phyloP scores from a whole-genome alignment of 1,139 yeast species.

The Yamadazyma atmosphaerica region DNA sequence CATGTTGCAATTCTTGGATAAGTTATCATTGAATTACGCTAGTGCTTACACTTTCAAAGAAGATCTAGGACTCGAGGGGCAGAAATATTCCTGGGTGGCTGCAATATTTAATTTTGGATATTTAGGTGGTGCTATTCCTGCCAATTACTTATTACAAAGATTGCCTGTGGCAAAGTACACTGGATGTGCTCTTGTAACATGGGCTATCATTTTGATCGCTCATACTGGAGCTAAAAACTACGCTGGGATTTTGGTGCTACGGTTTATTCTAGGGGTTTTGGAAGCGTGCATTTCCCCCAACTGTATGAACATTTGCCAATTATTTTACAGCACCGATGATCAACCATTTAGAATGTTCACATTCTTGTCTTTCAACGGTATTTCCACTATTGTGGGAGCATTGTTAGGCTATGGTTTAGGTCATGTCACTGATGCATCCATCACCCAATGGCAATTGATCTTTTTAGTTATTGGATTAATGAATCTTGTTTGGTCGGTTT shows the following conservation, averaged over 20 bases:
- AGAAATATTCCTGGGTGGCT: constrained; percentile 49
- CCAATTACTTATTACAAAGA: constrained; percentile 50
- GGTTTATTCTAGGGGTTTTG: constrained; percentile 43
- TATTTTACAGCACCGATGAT: constrained; percentile 25
- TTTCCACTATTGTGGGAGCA: constrained; percentile 34
- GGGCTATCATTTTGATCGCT: constrained; percentile 53
- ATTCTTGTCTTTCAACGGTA: constrained; percentile 30
- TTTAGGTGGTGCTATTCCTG: constrained; percentile 53
- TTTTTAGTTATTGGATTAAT: constrained; percentile 50
- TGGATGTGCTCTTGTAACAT: constrained; percentile 41
- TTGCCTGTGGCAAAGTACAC: constrained; percentile 55
- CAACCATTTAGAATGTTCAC: constrained; percentile 37
- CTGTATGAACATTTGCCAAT: constrained; percentile 25
- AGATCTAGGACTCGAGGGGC: constrained; percentile 23
- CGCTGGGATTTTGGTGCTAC: constrained; percentile 49
- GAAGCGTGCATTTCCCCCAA: constrained; percentile 39
- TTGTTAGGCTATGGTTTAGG: constrained; percentile 35
- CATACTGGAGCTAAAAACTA: constrained; percentile 47
- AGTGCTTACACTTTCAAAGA: constrained; percentile 23
- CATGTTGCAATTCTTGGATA: constrained; percentile 50
- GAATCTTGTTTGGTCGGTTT: constrained; percentile 25
- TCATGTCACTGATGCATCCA: constrained; percentile 23
- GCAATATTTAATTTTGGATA: constrained; percentile 60
- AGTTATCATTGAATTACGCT: constrained; percentile 44
- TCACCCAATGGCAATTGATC: constrained; percentile 28